A percentile compares a stretch with the other conserved stretches of the same genome.
Evolutionary conservation across 352 stramenopile species (phyloP).

Genomic region (Pythium rhizo-oryzae): DNA sequence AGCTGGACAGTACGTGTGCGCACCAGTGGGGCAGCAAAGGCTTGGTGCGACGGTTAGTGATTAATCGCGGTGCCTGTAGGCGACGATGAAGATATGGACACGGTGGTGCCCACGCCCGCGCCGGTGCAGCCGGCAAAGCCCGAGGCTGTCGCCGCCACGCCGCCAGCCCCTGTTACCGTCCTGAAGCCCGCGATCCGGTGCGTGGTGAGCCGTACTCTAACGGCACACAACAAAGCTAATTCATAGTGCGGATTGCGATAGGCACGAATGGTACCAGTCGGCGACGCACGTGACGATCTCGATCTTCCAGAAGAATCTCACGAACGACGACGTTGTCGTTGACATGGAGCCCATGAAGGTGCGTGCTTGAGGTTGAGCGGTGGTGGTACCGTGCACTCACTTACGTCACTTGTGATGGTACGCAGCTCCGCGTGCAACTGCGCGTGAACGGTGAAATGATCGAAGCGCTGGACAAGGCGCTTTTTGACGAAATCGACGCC

Average conservation of each 20-base stretch:
- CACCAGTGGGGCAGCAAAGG: not conserved
- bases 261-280: constrained; percentile 91
- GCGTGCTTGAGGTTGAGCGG: not conserved
- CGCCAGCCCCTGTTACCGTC: not conserved
- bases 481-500: constrained; percentile 77
- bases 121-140: constrained; percentile 1
- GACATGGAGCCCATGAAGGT: constrained; percentile 56
- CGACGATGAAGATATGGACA: constrained; percentile 28
- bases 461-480: constrained; percentile 59
- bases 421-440: constrained; percentile 50
- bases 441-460: constrained; percentile 52
- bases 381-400: not conserved
- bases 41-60: not conserved
- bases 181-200: constrained; percentile 32
- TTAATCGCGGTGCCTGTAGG: not conserved
- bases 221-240: no score
- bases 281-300: constrained; percentile 77
- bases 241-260: constrained; percentile 9
- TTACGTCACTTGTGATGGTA: not conserved
- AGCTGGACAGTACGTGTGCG: constrained; percentile 59
- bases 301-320: constrained; percentile 83
- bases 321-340: constrained; percentile 63
- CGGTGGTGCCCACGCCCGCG: not conserved
- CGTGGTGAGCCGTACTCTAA: not conserved
- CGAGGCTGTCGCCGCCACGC: not conserved